phyloP scores from a whole-genome alignment of 1,284 basidiomycete genomes.

The Phellopilus nigrolimitatus region DNA sequence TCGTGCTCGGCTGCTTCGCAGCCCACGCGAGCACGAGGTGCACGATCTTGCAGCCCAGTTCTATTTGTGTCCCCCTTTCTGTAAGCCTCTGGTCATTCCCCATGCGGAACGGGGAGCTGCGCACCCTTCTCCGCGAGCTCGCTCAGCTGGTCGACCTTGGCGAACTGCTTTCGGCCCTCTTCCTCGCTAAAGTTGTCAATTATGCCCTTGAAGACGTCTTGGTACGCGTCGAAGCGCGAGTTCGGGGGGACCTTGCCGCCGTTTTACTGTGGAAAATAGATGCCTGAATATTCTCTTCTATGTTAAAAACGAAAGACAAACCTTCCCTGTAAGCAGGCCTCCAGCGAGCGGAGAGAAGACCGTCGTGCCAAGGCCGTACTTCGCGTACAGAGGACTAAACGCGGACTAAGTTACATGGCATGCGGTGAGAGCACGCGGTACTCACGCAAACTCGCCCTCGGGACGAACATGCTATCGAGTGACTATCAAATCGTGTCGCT shows the following conservation, averaged over 20 bases:
- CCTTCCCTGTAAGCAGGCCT: slow-evolving; percentile 69
- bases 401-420: not conserved
- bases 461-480: slow-evolving; percentile 59
- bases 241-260: slow-evolving; percentile 45
- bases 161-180: slow-evolving; percentile 60
- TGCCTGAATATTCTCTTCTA: not conserved
- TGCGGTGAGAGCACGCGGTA: slow-evolving; percentile 15
- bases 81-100: slow-evolving; percentile 26
- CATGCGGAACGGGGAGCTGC: slow-evolving; percentile 19
- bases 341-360: slow-evolving; percentile 72
- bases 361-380: slow-evolving; percentile 63
- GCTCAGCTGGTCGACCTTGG: slow-evolving; percentile 63
- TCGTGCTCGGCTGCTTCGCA: slow-evolving; percentile 56
- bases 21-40: slow-evolving; percentile 73
- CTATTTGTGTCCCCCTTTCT: too few relatives aligned
- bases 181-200: slow-evolving; percentile 41
- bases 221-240: slow-evolving; percentile 57
- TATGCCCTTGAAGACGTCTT: slow-evolving; percentile 43
- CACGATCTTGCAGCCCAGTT: slow-evolving; percentile 51
- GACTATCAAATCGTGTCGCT: slow-evolving; percentile 1
- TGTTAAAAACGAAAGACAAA: not conserved
- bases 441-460: slow-evolving; percentile 75
- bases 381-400: slow-evolving; percentile 51
- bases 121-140: slow-evolving; percentile 48
- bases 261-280: slow-evolving; percentile 32